These are phyloP conservation scores for Sporothrix globosa DNA, from an alignment of 2,329 filamentous ascomycete genomes.

Conservation along the genomic window DNA sequence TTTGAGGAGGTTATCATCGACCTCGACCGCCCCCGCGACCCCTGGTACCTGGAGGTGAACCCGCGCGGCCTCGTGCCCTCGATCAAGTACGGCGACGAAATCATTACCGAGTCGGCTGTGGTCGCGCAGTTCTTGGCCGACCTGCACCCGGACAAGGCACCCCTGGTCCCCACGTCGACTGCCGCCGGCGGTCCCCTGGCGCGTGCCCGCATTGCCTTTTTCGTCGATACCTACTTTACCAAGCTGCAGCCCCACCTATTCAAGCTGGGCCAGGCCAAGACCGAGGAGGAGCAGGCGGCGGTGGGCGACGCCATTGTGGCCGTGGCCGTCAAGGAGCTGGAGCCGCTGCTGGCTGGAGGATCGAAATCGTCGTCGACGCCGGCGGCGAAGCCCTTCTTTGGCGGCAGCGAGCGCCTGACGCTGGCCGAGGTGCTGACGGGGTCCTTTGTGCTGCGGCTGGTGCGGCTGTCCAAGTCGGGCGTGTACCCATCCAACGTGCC, in stretches of 20 bases:
- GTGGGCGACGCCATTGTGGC: conserved; percentile 57
- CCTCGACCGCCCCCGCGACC: conserved; percentile 66
- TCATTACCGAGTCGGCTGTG: conserved; percentile 73
- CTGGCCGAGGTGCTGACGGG: conserved; percentile 73
- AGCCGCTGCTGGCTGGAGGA: conserved; percentile 61
- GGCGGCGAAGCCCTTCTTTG: conserved; percentile 60
- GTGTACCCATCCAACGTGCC: conserved; percentile 51
- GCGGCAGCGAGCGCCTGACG: conserved; percentile 65
- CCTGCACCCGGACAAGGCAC: conserved; percentile 58
- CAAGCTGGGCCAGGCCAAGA: conserved; percentile 51
- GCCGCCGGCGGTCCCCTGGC: conserved; percentile 59
- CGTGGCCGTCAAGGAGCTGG: conserved; percentile 68
- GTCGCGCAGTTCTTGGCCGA: conserved; percentile 74
- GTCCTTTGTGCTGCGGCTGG: conserved; percentile 67
- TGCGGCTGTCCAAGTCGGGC: conserved; percentile 57
- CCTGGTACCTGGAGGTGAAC: conserved; percentile 77
- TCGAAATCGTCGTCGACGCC: conserved; percentile 39
- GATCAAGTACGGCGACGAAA: conserved; percentile 66
- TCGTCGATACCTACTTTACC: conserved; percentile 49
- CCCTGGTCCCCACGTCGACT: conserved; percentile 60
- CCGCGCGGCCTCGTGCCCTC: conserved; percentile 77
- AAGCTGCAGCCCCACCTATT: conserved; percentile 52
- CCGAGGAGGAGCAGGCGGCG: conserved; percentile 55
- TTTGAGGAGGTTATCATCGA: conserved; percentile 76
- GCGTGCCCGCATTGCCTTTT: conserved; percentile 71